A percentile compares a stretch with the other conserved stretches of the same genome.
Evolutionary conservation across 179 eudicot genomes (phyloP).

Genomic region (Spergularia azorica): DNA sequence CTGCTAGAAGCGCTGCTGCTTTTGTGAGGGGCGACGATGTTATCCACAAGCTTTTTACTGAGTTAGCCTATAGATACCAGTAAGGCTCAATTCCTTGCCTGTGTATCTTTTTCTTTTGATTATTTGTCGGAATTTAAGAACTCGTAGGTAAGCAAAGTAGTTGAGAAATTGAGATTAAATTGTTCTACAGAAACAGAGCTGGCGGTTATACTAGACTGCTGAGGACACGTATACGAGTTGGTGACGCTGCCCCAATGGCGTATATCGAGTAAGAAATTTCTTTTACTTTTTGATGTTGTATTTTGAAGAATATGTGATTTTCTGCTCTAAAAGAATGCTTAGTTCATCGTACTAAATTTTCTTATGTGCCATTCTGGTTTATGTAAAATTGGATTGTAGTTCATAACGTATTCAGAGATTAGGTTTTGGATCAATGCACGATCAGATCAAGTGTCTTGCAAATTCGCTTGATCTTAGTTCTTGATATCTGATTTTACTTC

Average conservation of each 20-base stretch:
- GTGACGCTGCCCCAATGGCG: conserved; percentile 99
- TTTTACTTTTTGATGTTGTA: background rate
- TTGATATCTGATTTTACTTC: background rate
- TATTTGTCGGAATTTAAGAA: background rate
- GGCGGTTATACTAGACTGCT: conserved; percentile 96
- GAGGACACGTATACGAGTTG: conserved; percentile 92
- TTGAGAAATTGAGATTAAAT: background rate
- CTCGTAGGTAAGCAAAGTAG: background rate
- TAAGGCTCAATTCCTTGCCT: conserved; percentile 34
- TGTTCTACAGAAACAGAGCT: conserved; percentile 67
- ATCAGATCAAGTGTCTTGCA: too few species aligned
- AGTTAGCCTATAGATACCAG: conserved; percentile 94
- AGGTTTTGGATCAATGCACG: too few species aligned
- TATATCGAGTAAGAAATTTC: conserved; percentile 74
- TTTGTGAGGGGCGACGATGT: conserved; percentile 98
- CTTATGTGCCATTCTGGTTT: too few species aligned
- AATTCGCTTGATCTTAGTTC: background rate
- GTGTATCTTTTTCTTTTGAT: background rate
- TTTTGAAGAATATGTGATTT: background rate
- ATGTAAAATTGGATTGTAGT: too few species aligned
- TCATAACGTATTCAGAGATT: too few species aligned
- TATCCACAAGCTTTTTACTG: conserved; percentile 87
- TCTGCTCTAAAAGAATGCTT: background rate
- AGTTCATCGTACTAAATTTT: too few species aligned
- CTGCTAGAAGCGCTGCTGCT: conserved; percentile 88